phyloP scores from a whole-genome alignment of 2,329 filamentous ascomycete genomes.

The Fusarium clavum region DNA sequence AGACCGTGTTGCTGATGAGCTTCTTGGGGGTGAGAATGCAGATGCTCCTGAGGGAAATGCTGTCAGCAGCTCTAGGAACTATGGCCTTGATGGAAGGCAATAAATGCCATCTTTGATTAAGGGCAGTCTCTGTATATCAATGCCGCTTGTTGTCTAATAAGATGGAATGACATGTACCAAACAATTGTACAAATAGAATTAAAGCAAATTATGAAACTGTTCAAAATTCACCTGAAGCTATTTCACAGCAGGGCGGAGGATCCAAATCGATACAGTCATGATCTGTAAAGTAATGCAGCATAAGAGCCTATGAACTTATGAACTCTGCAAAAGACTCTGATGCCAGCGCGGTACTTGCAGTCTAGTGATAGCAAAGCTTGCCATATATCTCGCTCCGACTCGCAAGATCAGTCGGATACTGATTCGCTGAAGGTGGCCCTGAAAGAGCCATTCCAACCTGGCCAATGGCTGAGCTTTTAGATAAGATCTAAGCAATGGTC shows the following conservation, averaged over 20 bases:
- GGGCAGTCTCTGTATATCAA: conserved; percentile 42
- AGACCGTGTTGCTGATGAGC: conserved; percentile 46
- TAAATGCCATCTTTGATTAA: conserved; percentile 19
- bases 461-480: background rate
- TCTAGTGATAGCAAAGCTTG: background rate
- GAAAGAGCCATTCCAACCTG: background rate
- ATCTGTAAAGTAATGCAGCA: background rate
- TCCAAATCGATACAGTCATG: background rate
- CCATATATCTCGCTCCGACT: background rate
- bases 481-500: background rate
- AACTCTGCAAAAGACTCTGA: background rate
- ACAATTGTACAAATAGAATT: conserved; percentile 50
- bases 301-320: background rate
- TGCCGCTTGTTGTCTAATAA: conserved; percentile 36
- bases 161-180: conserved; percentile 45
- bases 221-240: background rate
- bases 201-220: conserved; percentile 33
- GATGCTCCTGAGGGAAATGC: conserved; percentile 60
- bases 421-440: background rate
- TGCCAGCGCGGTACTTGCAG: background rate
- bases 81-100: conserved; percentile 51
- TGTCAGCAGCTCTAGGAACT: conserved; percentile 53
- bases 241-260: background rate
- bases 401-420: background rate
- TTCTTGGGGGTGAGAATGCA: conserved; percentile 37